phyloP scores from a whole-genome alignment of 805 yeast genomes.

The Kluyveromyces dobzhanskii region DNA sequence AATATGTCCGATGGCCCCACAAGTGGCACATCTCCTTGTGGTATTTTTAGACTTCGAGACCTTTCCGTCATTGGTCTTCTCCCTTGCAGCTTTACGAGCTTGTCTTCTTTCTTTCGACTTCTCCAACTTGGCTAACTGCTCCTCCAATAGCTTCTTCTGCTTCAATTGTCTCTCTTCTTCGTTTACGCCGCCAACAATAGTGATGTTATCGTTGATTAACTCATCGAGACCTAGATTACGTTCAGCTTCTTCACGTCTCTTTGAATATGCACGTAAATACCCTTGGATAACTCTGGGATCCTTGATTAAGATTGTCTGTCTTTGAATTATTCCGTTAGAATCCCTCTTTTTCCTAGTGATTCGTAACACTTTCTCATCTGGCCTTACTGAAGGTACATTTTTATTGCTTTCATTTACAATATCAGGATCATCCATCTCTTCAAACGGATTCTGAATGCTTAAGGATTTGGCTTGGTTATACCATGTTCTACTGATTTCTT shows the following conservation, averaged over 20 bases:
- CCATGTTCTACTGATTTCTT: slow-evolving; percentile 86
- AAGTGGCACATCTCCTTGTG: slow-evolving; percentile 82
- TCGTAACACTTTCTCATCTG: slow-evolving; percentile 38
- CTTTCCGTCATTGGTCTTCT: slow-evolving; percentile 24
- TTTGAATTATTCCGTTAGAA: slow-evolving; percentile 75
- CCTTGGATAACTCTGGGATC: slow-evolving; percentile 86
- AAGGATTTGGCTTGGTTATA: slow-evolving; percentile 66
- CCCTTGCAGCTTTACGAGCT: slow-evolving; percentile 47
- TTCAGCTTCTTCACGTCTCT: slow-evolving; percentile 48
- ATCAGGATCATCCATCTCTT: slow-evolving; percentile 31
- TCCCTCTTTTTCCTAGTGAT: slow-evolving; percentile 78
- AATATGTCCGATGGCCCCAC: slow-evolving; percentile 94
- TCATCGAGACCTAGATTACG: slow-evolving; percentile 56
- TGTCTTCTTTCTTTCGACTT: slow-evolving; percentile 62
- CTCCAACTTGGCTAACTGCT: slow-evolving; percentile 73
- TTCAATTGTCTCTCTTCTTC: slow-evolving; percentile 78
- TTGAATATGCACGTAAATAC: slow-evolving; percentile 64
- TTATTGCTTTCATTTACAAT: slow-evolving; percentile 29
- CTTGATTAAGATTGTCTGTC: slow-evolving; percentile 66
- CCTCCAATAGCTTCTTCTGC: slow-evolving; percentile 68
- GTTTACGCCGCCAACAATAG: slow-evolving; percentile 54
- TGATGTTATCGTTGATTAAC: slow-evolving; percentile 24
- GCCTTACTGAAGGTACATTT: slow-evolving; percentile 20
- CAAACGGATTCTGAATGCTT: slow-evolving; percentile 32
- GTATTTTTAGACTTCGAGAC: slow-evolving; percentile 28